Evolutionary conservation across 768 basidiomycete species (phyloP).

Genomic region (Tephrocybe sp.): DNA sequence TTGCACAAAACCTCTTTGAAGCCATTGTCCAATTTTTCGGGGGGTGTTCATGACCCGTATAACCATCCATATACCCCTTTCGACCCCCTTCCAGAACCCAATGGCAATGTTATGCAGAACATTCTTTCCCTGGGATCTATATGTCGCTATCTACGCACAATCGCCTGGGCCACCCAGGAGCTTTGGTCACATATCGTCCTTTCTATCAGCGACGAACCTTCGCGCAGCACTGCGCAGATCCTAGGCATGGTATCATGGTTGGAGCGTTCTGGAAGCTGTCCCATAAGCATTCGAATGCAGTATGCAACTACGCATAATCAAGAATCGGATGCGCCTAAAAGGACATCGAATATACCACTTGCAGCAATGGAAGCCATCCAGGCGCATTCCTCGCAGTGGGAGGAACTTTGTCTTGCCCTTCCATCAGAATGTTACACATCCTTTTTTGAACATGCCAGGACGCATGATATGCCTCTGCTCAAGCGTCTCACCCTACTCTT

Average conservation of each 20-base stretch:
- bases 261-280: conserved; percentile 3
- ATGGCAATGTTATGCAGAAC: not conserved
- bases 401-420: conserved; percentile 10
- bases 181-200: conserved; percentile 11
- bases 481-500: conserved; percentile 7
- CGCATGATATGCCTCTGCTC: not conserved
- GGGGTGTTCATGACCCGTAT: not conserved
- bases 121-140: conserved; percentile 12
- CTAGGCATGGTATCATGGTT: conserved; percentile 9
- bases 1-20: not conserved
- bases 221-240: not conserved
- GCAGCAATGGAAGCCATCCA: conserved; percentile 4
- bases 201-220: not conserved
- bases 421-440: conserved; percentile 1
- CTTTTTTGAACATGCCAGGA: not conserved
- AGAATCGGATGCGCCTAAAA: not conserved
- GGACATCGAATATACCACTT: not conserved
- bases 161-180: conserved; percentile 9
- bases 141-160: conserved; percentile 2
- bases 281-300: conserved; percentile 5
- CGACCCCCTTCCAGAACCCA: not conserved
- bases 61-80: not conserved
- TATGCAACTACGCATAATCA: not conserved
- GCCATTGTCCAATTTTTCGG: not conserved
- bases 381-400: conserved; percentile 5